Conservation (phyloP, 1,284 basidiomycete genomes). For the Marasmius sp. region DNA sequence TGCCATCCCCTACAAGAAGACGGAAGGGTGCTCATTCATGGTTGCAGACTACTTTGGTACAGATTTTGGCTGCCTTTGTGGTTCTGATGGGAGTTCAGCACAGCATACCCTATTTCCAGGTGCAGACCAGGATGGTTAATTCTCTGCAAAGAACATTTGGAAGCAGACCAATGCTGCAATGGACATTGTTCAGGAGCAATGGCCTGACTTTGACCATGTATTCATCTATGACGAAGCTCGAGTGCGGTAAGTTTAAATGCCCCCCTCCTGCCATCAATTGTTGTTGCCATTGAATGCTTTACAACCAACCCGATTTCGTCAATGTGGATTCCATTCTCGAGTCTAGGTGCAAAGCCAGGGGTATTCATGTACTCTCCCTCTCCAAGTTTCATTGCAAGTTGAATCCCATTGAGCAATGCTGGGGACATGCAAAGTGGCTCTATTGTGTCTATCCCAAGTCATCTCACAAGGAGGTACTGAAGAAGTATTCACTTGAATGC, state of each 20-base stretch:
- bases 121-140: slow-evolving; percentile 29
- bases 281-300: background rate
- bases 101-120: slow-evolving; percentile 23
- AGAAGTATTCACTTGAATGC: no score
- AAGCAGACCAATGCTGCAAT: slow-evolving; percentile 25
- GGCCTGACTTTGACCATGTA: slow-evolving; percentile 26
- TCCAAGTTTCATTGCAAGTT: background rate
- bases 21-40: slow-evolving; percentile 3
- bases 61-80: slow-evolving; percentile 30
- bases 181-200: slow-evolving; percentile 24
- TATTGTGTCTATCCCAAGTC: background rate
- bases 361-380: background rate
- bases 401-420: background rate
- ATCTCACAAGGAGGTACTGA: background rate
- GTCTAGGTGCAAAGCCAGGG: background rate
- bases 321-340: background rate
- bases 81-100: slow-evolving; percentile 19
- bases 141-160: slow-evolving; percentile 23
- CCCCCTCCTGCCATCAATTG: background rate
- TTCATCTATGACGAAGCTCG: slow-evolving; percentile 27
- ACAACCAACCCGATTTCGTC: background rate
- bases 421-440: background rate
- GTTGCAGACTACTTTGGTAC: no score
- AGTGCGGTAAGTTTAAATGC: background rate
- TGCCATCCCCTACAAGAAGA: background rate